A percentile compares a stretch with the other conserved stretches of the same genome.
These are phyloP conservation scores for Phialocephala sp. DNA, from an alignment of 2,329 filamentous ascomycete species.

Conservation along the genomic window DNA sequence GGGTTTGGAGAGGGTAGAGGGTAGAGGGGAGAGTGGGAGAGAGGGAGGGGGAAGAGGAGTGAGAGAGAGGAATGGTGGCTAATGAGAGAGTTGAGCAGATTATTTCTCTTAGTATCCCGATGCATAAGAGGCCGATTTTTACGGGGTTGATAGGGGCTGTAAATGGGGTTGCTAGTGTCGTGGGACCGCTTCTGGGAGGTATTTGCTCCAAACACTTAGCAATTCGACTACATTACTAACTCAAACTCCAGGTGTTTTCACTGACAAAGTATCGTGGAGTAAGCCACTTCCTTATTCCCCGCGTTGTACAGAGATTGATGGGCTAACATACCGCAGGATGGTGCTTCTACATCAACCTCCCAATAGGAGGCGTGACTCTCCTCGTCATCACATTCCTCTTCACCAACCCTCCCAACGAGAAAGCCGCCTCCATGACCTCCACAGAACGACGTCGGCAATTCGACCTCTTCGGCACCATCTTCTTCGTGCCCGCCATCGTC, in stretches of 20 bases:
- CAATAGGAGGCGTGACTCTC: constrained; percentile 37
- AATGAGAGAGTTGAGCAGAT: background rate
- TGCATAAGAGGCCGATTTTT: constrained; percentile 39
- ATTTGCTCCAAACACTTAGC: background rate
- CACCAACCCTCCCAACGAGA: constrained; percentile 41
- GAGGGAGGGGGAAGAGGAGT: background rate
- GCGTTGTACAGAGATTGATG: background rate
- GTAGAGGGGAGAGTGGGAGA: constrained; percentile 17
- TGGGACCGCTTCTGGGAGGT: background rate
- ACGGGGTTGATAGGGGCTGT: constrained; percentile 37
- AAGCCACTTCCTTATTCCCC: background rate
- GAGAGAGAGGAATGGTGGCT: background rate
- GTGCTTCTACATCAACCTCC: constrained; percentile 49
- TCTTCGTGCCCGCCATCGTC: constrained; percentile 43
- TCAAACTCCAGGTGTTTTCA: background rate
- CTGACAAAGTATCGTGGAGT: constrained; percentile 1
- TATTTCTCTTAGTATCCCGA: constrained; percentile 24
- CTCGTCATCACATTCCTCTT: constrained; percentile 31
- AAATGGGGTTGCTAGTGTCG: background rate
- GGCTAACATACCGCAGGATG: constrained; percentile 15
- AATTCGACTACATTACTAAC: background rate
- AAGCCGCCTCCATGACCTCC: constrained; percentile 47
- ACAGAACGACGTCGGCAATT: constrained; percentile 22
- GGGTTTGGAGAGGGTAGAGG: constrained; percentile 30
- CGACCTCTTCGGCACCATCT: constrained; percentile 39